Evolutionary conservation across 2,329 filamentous ascomycete genomes (phyloP).

Genomic region (Scedosporium aurantiacum): DNA sequence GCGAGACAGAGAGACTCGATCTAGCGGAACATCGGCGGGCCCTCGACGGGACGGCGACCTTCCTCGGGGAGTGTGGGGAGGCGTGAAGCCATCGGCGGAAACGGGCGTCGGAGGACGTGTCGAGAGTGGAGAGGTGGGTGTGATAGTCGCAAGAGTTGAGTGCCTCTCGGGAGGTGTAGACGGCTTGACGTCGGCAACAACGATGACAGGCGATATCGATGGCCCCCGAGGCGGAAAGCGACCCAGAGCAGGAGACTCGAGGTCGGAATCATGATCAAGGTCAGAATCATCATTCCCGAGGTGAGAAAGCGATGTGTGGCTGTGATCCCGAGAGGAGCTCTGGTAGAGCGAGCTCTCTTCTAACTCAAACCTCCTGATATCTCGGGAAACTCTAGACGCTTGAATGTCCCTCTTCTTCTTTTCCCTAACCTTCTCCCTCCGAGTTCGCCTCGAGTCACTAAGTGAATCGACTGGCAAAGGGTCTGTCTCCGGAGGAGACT

Average conservation of each 20-base stretch:
- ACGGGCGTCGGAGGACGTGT: conserved; percentile 15
- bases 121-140: not conserved
- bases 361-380: conserved; percentile 8
- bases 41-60: conserved; percentile 3
- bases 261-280: not conserved
- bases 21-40: conserved; percentile 8
- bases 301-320: not conserved
- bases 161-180: conserved; percentile 11
- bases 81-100: conserved; percentile 17
- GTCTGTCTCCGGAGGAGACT: not conserved
- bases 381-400: conserved; percentile 17
- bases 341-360: not conserved
- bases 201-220: conserved; percentile 26
- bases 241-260: not conserved
- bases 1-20: conserved; percentile 20
- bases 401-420: conserved; percentile 30
- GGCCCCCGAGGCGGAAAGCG: conserved; percentile 1
- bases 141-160: conserved; percentile 14
- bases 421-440: conserved; percentile 25
- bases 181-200: conserved; percentile 26
- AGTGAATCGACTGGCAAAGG: conserved; percentile 1
- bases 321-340: not conserved
- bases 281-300: not conserved
- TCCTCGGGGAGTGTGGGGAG: conserved; percentile 13
- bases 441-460: conserved; percentile 7